These are phyloP conservation scores for Phyllosticta citriasiana DNA, from an alignment of 2,329 filamentous ascomycete genomes.

Conservation along the genomic window DNA sequence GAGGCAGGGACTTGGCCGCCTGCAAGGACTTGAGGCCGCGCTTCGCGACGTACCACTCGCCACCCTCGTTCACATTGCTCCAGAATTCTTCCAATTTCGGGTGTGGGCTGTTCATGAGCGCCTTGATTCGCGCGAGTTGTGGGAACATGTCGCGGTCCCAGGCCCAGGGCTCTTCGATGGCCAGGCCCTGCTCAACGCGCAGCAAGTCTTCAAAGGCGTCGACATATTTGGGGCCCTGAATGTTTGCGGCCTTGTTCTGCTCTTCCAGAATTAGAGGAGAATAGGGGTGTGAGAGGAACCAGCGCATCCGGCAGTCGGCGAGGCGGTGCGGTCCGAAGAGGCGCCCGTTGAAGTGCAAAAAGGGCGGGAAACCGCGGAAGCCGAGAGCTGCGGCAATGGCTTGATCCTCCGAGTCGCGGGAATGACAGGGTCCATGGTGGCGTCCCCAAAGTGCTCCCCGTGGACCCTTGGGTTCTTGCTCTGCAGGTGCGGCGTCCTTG, in stretches of 20 bases:
- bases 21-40: background rate
- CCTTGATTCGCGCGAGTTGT: slow-evolving; percentile 13
- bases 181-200: slow-evolving; percentile 23
- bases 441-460: background rate
- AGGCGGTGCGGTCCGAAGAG: background rate
- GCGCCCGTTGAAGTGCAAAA: background rate
- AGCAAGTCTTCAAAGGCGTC: slow-evolving; percentile 52
- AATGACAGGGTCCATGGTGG: background rate
- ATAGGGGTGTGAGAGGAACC: slow-evolving; percentile 26
- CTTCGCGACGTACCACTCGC: slow-evolving; percentile 5
- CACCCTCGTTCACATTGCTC: slow-evolving; percentile 1
- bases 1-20: background rate
- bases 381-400: background rate
- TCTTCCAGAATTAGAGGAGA: slow-evolving; percentile 44
- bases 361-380: background rate
- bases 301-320: background rate
- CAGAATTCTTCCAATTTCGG: slow-evolving; percentile 19
- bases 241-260: slow-evolving; percentile 28
- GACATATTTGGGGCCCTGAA: slow-evolving; percentile 35
- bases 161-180: background rate
- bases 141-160: slow-evolving; percentile 34
- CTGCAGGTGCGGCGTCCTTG: background rate
- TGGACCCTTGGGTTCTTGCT: background rate
- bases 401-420: background rate
- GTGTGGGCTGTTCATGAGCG: slow-evolving; percentile 2